phyloP scores from a whole-genome alignment of 495 filamentous ascomycete species.

The Chaetomium fimeti region DNA sequence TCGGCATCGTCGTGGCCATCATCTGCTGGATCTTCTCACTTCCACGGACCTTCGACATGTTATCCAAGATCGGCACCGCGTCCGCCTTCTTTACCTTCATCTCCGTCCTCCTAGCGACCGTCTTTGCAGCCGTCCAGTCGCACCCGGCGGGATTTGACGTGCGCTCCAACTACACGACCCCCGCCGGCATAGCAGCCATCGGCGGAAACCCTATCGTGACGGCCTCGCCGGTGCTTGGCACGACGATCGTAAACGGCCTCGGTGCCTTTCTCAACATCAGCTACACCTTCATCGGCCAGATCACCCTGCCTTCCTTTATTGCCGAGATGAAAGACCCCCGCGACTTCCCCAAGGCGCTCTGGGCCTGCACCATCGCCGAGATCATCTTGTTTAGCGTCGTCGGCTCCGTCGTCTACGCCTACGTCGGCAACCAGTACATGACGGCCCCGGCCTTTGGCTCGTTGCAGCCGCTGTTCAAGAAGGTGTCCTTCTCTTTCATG shows the following conservation, averaged over 20 bases:
- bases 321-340: constrained; percentile 85
- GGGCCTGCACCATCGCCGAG: constrained; percentile 81
- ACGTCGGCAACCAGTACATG: constrained; percentile 82
- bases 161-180: too few species aligned
- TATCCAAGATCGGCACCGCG: constrained; percentile 70
- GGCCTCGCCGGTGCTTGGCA: constrained; percentile 63
- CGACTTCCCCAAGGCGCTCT: constrained; percentile 87
- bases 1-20: constrained; percentile 64
- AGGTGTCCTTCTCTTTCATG: constrained; percentile 88
- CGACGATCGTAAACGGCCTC: constrained; percentile 74
- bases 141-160: constrained; percentile 62
- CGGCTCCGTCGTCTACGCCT: constrained; percentile 73
- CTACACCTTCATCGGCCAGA: constrained; percentile 92
- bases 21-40: constrained; percentile 74
- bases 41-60: constrained; percentile 73
- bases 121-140: constrained; percentile 70
- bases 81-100: constrained; percentile 84
- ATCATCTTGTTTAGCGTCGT: constrained; percentile 77
- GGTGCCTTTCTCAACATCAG: constrained; percentile 85
- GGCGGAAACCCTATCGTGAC: constrained; percentile 62
- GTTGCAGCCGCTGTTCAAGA: constrained; percentile 69
- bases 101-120: constrained; percentile 74
- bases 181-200: constrained; percentile 25
- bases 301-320: constrained; percentile 87
- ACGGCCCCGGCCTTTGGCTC: constrained; percentile 79